Evolutionary conservation across 1,284 basidiomycete genomes (phyloP), one percentile per base, ranked within the genome.

Genomic region (Apiotrichum siamense): DNA sequence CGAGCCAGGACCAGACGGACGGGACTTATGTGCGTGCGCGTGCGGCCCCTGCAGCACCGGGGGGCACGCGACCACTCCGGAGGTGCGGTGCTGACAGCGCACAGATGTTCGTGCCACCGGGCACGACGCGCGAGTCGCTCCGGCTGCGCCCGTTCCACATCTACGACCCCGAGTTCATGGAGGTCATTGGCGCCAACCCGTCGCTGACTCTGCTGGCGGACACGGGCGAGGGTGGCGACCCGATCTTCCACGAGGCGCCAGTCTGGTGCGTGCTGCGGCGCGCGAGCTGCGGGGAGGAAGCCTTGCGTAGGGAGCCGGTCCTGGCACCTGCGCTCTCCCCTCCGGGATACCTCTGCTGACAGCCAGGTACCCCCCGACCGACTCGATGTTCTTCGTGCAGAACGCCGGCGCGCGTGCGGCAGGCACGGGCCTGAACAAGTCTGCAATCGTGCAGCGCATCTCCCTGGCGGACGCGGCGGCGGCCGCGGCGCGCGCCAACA

Each of bases 171-270:
- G 75, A 70, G 6, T 88, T 88, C 68, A 70, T 83, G 51, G 45
- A 61, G 29, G 75, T 86, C 55, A 78, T 87, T 3, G 85, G 86
- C 1, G 60, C 69, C 7, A 72, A 75, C 33, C 80, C 86, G 3
- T 78, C 79, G 0, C 78, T 87, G 43, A 77, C 77, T 5, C 68
- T 79, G 52, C 77, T 88, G 21, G 80, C 82, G 0, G 38, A 38
- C 4, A 33, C 46, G 17, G 11, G 29, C 13, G 9, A 35, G 9
- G 80, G 81, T 55, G 72, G 77, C 1, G 78, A 78, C 17, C 85
- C 83, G 0, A 80, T 86, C 57, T 85, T 85, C 21, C 86, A 87
- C 60, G 86, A 88, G 69, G 86, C 85, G 2, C 82, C 82, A 0
- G 77, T 86, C 2, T 86, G 82, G 70, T 64, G 44, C 1, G 38